phyloP scores from a whole-genome alignment of 306 rosid genomes.

The Vigna reflexopilosa region DNA sequence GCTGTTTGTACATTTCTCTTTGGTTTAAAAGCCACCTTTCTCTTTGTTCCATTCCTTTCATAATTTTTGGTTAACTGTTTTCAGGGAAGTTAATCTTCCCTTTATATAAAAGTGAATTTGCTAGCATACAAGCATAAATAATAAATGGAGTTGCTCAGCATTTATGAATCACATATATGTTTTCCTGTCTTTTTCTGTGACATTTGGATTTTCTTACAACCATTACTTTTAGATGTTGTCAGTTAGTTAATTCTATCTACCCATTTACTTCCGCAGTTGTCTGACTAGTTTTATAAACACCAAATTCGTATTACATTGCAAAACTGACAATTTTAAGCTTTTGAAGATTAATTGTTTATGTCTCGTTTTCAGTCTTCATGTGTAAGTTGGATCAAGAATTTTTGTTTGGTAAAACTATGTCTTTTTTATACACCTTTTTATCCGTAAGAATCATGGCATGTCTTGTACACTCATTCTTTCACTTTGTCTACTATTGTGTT shows the following conservation, averaged over 20 bases:
- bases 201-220: conserved; percentile 1
- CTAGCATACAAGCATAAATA: conserved; percentile 3
- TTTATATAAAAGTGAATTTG: conserved; percentile 4
- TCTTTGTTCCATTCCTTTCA: not conserved
- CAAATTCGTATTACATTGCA: not conserved
- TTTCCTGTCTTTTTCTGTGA: not conserved
- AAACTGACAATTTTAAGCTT: conserved; percentile 19
- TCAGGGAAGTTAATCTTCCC: not conserved
- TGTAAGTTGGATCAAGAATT: conserved; percentile 17
- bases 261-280: conserved; percentile 7
- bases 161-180: conserved; percentile 1
- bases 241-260: not conserved
- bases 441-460: conserved; percentile 9
- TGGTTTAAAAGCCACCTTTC: conserved; percentile 31
- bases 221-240: not conserved
- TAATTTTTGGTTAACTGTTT: conserved; percentile 12
- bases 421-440: conserved; percentile 3
- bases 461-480: conserved; percentile 14
- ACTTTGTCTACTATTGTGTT: not conserved
- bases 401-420: not conserved
- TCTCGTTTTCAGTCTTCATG: conserved; percentile 10
- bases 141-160: conserved; percentile 9
- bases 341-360: not conserved
- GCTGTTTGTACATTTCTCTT: conserved; percentile 25
- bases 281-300: conserved; percentile 1